Evolutionary conservation across 1,284 basidiomycete genomes (phyloP), one percentile per base, ranked within the genome.

Genomic region (Ustilago lituana): DNA sequence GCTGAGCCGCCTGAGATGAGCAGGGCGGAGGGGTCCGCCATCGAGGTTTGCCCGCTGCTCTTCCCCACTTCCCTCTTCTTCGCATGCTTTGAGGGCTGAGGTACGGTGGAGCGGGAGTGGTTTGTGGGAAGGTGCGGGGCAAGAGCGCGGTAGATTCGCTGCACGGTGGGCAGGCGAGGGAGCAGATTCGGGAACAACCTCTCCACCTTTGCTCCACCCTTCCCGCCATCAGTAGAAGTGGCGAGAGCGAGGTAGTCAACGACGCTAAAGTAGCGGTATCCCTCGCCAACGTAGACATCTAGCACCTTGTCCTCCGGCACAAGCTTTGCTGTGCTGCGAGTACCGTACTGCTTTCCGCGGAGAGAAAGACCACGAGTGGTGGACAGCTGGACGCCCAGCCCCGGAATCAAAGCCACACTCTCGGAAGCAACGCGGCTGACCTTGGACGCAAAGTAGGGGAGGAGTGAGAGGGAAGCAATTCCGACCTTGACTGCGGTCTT

Each of bases 1-100:
- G 73, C 56, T 12, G 87, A 89, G 2, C 67, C 54, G 10, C 75
- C 75, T 5, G 33, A 41, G 39, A 77, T 70, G 9, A 74, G 48
- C 19, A 74, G 49, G 7, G 50, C 51, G 4, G 29, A 23, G 1
- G 58, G 39, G 44, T 77, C 64, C 11, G 72, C 71, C 1, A 45
- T 27, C 15, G 63, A 52, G 0, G 17, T 31, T 41, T 20, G 35
- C 5, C 12, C 20, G 24, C 19, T 19, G 3, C 24, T 14, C 20
- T 32, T 39, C n/a, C n/a, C n/a, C n/a, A n/a, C n/a, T n/a, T n/a
- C n/a, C n/a, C n/a, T n/a, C n/a, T n/a, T n/a, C n/a, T n/a, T n/a
- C n/a, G n/a, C n/a, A n/a, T n/a, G n/a, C n/a, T n/a, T n/a, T n/a
- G n/a, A n/a, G n/a, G n/a, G n/a, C n/a, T n/a, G n/a, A n/a, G n/a